Percentiles rank a stretch among this genome's conserved stretches.
phyloP scores from a whole-genome alignment of 129 eudicot genomes.

The Tagetes patula region DNA sequence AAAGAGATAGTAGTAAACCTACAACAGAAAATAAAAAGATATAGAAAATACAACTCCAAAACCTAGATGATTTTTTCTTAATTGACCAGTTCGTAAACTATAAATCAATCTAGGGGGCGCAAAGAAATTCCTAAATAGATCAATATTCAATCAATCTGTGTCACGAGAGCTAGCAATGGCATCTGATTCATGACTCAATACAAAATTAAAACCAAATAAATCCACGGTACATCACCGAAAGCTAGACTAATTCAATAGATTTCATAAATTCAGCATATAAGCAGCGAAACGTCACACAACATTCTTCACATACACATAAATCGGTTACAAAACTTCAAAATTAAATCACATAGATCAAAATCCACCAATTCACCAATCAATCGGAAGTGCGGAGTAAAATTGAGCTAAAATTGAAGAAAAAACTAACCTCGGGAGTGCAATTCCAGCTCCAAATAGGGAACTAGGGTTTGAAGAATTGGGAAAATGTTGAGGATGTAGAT shows the following conservation, averaged over 20 bases:
- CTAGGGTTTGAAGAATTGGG: constrained; percentile 34
- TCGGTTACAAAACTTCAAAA: constrained; percentile 15
- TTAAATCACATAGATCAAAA: constrained; percentile 20
- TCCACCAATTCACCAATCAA: constrained; percentile 7
- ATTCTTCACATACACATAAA: constrained; percentile 18
- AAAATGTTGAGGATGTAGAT: not conserved
- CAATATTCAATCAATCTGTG: constrained; percentile 21
- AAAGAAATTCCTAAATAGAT: constrained; percentile 6
- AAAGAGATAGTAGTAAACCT: constrained; percentile 19
- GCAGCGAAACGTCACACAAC: not conserved
- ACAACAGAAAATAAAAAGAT: not conserved
- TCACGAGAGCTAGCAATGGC: not conserved
- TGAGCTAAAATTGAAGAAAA: constrained; percentile 25
- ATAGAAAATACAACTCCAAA: constrained; percentile 23
- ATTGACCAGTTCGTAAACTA: constrained; percentile 14
- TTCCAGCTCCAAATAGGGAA: constrained; percentile 17
- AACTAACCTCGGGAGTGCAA: constrained; percentile 30
- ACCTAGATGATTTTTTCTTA: constrained; percentile 18
- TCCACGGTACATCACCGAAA: constrained; percentile 1
- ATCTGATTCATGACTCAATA: constrained; percentile 14
- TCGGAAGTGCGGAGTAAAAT: constrained; percentile 12
- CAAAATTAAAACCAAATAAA: constrained; percentile 2
- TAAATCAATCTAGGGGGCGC: constrained; percentile 1
- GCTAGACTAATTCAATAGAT: constrained; percentile 9
- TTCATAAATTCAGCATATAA: constrained; percentile 20